These are phyloP conservation scores for Leccinum disarticulatum DNA, from an alignment of 768 basidiomycete species.

Conservation along the genomic window DNA sequence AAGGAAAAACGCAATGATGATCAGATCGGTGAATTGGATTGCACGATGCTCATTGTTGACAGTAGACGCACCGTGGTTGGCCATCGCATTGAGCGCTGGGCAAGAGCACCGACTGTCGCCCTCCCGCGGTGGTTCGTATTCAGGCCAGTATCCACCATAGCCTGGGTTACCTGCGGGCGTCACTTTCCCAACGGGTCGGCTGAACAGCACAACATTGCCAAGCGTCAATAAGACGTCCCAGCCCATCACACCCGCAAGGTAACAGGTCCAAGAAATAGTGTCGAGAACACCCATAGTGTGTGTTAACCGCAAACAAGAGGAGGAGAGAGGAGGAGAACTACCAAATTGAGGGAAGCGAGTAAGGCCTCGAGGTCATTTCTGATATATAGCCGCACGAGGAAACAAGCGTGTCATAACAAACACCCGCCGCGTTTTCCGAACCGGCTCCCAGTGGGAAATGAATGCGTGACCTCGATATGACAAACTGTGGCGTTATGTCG, in stretches of 20 bases:
- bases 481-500: neutral
- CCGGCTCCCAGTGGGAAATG: neutral
- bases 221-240: conserved; percentile 26
- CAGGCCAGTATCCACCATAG: conserved; percentile 68
- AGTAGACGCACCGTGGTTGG: conserved; percentile 67
- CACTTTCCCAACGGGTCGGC: conserved; percentile 47
- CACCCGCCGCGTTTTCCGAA: neutral
- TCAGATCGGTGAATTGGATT: neutral
- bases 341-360: neutral
- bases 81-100: conserved; percentile 77
- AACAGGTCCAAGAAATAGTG: conserved; percentile 9
- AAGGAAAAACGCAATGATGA: neutral
- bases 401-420: neutral
- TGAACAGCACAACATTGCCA: conserved; percentile 20
- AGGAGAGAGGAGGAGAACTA: conserved; percentile 26
- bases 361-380: neutral
- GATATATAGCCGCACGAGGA: conserved; percentile 1
- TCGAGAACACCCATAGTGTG: conserved; percentile 16
- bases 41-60: too few species aligned
- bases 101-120: conserved; percentile 74
- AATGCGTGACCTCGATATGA: neutral
- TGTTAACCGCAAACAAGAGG: neutral
- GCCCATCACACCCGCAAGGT: conserved; percentile 6
- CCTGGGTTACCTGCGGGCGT: conserved; percentile 57
- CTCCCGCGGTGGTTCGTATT: conserved; percentile 54